phyloP scores from a whole-genome alignment of 169 alveolate genomes.

The Amoebophrya sp. region DNA sequence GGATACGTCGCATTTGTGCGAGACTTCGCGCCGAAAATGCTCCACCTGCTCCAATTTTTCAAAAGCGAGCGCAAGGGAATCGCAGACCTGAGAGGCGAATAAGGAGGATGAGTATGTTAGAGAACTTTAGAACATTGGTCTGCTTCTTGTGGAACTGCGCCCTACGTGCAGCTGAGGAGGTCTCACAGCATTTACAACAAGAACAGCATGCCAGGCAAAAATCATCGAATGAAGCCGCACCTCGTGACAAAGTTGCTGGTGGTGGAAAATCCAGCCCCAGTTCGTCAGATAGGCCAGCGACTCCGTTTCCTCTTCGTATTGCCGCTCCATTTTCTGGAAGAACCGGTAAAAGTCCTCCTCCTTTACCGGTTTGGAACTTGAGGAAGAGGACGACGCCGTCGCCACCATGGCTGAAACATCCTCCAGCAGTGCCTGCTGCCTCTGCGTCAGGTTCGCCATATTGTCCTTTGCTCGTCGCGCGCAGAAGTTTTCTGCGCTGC shows the following conservation, averaged over 20 bases:
- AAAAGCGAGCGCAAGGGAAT: neutral
- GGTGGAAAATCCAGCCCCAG: neutral
- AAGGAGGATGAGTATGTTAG: too few species aligned
- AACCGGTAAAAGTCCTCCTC: neutral
- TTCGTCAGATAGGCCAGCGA: neutral
- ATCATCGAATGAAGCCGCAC: too few species aligned
- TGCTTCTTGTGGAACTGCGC: too few species aligned
- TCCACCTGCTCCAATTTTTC: neutral
- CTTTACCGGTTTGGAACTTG: neutral
- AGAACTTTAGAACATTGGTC: too few species aligned
- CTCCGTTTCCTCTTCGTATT: neutral
- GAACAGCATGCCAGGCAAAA: too few species aligned
- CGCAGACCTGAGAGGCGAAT: too few species aligned
- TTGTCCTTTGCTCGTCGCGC: too few species aligned
- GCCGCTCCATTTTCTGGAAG: neutral
- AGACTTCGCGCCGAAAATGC: neutral
- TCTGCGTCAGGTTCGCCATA: neutral
- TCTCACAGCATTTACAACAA: too few species aligned
- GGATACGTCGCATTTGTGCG: neutral
- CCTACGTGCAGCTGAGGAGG: too few species aligned
- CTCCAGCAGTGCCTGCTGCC: slow-evolving; percentile 21
- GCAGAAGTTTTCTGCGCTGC: too few species aligned
- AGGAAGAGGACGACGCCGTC: neutral
- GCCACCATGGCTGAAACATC: neutral
- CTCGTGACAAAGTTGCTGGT: neutral